phyloP scores from a whole-genome alignment of 2,329 filamentous ascomycete species.

The Neonectria hederae region DNA sequence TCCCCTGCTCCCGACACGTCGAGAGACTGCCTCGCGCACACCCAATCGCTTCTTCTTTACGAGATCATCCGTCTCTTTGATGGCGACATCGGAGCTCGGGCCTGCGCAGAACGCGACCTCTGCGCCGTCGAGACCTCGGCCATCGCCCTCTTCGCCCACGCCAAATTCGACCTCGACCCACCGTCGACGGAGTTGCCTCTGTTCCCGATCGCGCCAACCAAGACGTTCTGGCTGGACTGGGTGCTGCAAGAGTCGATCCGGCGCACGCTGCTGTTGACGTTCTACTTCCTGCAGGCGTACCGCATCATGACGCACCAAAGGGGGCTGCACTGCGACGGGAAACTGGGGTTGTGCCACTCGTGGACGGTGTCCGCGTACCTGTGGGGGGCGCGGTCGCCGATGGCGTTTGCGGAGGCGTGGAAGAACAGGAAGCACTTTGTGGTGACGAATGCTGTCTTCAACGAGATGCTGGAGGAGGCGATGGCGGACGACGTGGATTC shows the following conservation, averaged over 20 bases:
- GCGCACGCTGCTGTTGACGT: constrained; percentile 59
- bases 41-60: constrained; percentile 60
- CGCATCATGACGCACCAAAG: constrained; percentile 45
- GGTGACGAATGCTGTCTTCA: constrained; percentile 44
- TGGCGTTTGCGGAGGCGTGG: constrained; percentile 53
- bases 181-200: constrained; percentile 38
- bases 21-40: constrained; percentile 50
- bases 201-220: constrained; percentile 52
- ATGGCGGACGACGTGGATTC: constrained; percentile 54
- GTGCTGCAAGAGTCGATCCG: constrained; percentile 63
- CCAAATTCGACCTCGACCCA: constrained; percentile 43
- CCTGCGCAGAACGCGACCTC: constrained; percentile 49
- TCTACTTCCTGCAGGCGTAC: constrained; percentile 55
- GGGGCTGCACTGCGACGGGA: constrained; percentile 42
- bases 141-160: constrained; percentile 45
- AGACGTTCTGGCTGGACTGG: constrained; percentile 61
- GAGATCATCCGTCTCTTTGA: constrained; percentile 62
- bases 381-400: constrained; percentile 49
- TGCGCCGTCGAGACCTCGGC: constrained; percentile 47
- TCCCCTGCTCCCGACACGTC: constrained; percentile 44
- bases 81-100: constrained; percentile 55
- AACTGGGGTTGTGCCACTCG: constrained; percentile 45
- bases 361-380: constrained; percentile 52
- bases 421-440: constrained; percentile 48
- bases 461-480: constrained; percentile 45